phyloP scores from a whole-genome alignment of 192 early-diverging fungal species.

The Dissophora ornata region DNA sequence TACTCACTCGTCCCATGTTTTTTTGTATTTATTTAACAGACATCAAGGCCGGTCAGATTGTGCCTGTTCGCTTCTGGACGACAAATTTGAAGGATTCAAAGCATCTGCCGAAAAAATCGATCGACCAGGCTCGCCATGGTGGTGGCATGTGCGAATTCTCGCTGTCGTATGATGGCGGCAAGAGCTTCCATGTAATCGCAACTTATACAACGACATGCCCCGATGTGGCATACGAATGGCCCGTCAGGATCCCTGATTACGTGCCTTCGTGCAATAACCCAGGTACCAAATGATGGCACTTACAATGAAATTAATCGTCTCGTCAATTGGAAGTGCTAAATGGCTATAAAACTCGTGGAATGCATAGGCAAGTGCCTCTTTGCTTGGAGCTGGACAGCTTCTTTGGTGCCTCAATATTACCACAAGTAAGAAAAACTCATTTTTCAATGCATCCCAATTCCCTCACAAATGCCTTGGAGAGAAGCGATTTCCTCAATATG shows the following conservation, averaged over 20 bases:
- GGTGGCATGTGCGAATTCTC: conserved; percentile 80
- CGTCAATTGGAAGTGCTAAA: no score
- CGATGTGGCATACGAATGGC: conserved; percentile 50
- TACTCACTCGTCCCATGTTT: no score
- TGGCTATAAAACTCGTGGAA: not conserved
- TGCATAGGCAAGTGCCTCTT: conserved; percentile 31
- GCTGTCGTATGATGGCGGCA: conserved; percentile 70
- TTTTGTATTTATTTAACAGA: no score
- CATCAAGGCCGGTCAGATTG: conserved; percentile 60
- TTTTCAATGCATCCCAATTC: not conserved
- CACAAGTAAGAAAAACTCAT: conserved; percentile 41
- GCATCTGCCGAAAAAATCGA: conserved; percentile 18
- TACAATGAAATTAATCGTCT: no score
- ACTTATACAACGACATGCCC: conserved; percentile 57
- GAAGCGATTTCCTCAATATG: no score
- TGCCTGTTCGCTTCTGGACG: conserved; percentile 63
- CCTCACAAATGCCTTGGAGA: no score
- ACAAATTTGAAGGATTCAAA: conserved; percentile 3
- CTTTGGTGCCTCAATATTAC: conserved; percentile 32
- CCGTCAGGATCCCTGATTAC: conserved; percentile 51
- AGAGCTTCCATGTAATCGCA: conserved; percentile 58
- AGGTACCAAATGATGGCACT: conserved; percentile 11
- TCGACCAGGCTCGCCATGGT: conserved; percentile 65
- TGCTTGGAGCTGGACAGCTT: conserved; percentile 41
- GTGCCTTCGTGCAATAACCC: conserved; percentile 43